Evolutionary conservation across 176 grass and related monocot species (phyloP).

Genomic region (Microstegium vimineum): DNA sequence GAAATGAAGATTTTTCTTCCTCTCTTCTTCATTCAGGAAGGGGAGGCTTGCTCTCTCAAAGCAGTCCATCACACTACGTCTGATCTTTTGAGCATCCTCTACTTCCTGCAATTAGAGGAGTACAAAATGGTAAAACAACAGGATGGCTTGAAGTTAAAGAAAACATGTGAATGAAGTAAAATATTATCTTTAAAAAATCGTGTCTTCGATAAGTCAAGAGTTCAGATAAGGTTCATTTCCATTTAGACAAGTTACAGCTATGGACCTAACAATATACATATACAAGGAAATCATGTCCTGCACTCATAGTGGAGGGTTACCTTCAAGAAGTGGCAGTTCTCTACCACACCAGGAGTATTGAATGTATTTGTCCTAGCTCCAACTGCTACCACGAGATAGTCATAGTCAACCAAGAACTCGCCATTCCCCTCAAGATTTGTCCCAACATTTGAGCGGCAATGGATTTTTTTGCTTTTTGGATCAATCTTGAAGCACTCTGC

Average conservation of each 20-base stretch:
- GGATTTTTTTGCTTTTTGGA: conserved; percentile 64
- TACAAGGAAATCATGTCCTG: not conserved
- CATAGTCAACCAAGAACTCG: conserved; percentile 84
- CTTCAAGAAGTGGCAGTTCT: conserved; percentile 96
- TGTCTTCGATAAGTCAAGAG: not conserved
- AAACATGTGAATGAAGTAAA: not conserved
- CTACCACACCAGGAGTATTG: conserved; percentile 82
- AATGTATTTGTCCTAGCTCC: conserved; percentile 86
- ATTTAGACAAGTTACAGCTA: not conserved
- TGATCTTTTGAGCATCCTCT: conserved; percentile 87
- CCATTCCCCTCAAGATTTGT: conserved; percentile 87
- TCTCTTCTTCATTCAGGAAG: conserved; percentile 69
- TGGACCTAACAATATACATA: not conserved
- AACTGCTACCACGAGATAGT: conserved; percentile 79
- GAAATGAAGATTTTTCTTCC: conserved; percentile 91
- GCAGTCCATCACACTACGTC: conserved; percentile 81
- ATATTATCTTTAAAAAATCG: not conserved
- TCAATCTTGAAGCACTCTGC: conserved; percentile 94
- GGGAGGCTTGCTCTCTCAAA: conserved; percentile 91
- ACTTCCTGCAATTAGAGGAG: conserved; percentile 62
- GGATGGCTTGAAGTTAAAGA: not conserved
- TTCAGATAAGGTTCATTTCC: not conserved
- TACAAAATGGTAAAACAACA: not conserved
- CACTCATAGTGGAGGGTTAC: conserved; percentile 29
- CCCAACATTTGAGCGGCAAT: conserved; percentile 62